A percentile compares a stretch with the other conserved stretches of the same genome.
phyloP scores from a whole-genome alignment of 331 rosid species.

The Arachis monticola region DNA sequence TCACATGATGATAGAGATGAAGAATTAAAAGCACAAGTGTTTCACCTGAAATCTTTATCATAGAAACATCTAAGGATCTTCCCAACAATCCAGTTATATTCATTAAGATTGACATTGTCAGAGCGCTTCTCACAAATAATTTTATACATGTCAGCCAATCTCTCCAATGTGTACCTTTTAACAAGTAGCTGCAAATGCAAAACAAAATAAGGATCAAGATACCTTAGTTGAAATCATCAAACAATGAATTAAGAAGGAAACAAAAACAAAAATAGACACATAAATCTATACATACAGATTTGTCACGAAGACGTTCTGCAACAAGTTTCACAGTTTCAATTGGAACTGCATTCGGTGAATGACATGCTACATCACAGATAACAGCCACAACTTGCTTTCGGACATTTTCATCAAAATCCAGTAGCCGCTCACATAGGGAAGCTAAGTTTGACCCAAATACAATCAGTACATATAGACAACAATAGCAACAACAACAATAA shows the following conservation, averaged over 20 bases:
- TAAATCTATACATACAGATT: slow-evolving; percentile 72
- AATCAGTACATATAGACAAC: slow-evolving; percentile 40
- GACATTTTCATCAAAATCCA: slow-evolving; percentile 94
- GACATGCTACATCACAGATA: slow-evolving; percentile 87
- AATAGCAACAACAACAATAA: slow-evolving; percentile 2
- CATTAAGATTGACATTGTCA: slow-evolving; percentile 50
- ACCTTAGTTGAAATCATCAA: slow-evolving; percentile 28
- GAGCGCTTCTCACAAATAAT: slow-evolving; percentile 64
- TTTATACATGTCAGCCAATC: slow-evolving; percentile 86
- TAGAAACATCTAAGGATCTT: slow-evolving; percentile 89
- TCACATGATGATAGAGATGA: slow-evolving; percentile 9
- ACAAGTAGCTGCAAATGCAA: slow-evolving; percentile 76
- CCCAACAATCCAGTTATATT: slow-evolving; percentile 91
- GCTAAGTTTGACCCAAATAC: slow-evolving; percentile 57
- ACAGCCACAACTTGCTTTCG: slow-evolving; percentile 98
- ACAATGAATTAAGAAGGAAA: slow-evolving; percentile 23
- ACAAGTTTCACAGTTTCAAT: slow-evolving; percentile 86
- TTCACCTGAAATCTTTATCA: slow-evolving; percentile 97
- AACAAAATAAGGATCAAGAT: slow-evolving; percentile 38
- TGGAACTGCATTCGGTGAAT: slow-evolving; percentile 64
- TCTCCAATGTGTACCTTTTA: slow-evolving; percentile 90
- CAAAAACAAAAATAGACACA: neutral
- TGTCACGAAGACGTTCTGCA: slow-evolving; percentile 96
- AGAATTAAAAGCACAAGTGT: slow-evolving; percentile 26
- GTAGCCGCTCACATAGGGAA: slow-evolving; percentile 91